Conservation (phyloP, 2,329 filamentous ascomycete species). For the Microcera coccophila region DNA sequence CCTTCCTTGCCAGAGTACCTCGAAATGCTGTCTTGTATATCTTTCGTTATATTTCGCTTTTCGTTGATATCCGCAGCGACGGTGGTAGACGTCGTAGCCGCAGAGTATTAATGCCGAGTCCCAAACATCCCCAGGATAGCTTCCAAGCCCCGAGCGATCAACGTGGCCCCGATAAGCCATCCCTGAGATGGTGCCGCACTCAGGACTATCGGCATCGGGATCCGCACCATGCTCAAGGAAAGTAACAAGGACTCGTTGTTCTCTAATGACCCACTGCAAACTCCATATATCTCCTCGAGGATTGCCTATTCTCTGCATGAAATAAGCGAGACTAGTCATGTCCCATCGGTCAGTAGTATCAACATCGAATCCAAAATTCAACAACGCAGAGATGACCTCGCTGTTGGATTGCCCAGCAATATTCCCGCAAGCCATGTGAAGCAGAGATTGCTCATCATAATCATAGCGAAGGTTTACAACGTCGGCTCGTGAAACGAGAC, state of each 20-base stretch:
- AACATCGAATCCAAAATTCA: neutral
- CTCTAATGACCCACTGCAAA: neutral
- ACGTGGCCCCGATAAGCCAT: neutral
- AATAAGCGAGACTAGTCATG: neutral
- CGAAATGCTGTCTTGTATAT: neutral
- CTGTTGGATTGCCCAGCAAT: neutral
- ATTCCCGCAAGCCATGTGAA: neutral
- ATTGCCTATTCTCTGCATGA: neutral
- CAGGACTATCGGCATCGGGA: neutral
- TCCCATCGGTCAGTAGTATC: neutral
- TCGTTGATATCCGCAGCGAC: neutral
- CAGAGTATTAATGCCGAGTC: neutral
- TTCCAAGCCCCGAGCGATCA: neutral
- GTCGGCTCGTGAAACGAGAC: neutral
- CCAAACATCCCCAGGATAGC: constrained; percentile 2
- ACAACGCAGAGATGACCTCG: neutral
- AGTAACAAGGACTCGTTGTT: neutral
- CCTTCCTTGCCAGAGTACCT: constrained; percentile 1
- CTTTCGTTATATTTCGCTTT: neutral
- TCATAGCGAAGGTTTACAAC: neutral
- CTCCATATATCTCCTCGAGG: no score
- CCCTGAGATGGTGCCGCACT: neutral
- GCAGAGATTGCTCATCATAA: neutral
- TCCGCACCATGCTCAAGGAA: neutral
- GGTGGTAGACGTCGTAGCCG: neutral